These are phyloP conservation scores for Mucor ambiguus DNA, from an alignment of 371 early-diverging fungal species.

Conservation along the genomic window DNA sequence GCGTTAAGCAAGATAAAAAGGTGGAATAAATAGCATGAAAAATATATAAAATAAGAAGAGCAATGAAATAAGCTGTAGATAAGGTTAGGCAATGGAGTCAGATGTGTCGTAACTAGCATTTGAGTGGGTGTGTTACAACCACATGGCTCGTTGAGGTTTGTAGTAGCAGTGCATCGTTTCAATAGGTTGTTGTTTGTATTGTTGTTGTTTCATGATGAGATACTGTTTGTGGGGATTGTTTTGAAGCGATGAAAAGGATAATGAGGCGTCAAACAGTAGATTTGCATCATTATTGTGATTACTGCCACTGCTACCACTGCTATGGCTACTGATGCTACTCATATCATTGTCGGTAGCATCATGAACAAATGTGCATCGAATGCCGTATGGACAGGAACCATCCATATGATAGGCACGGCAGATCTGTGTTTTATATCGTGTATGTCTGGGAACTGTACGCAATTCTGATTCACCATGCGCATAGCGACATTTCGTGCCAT, in stretches of 20 bases:
- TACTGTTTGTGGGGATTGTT: conserved; percentile 8
- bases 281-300: conserved; percentile 1
- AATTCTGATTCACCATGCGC: conserved; percentile 90
- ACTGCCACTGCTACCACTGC: conserved; percentile 14
- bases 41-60: neutral
- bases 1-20: neutral
- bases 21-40: neutral
- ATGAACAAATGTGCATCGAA: conserved; percentile 97
- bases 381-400: conserved; percentile 94
- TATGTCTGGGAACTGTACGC: conserved; percentile 84
- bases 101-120: neutral
- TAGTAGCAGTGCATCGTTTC: conserved; percentile 15
- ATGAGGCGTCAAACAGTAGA: neutral
- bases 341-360: conserved; percentile 15
- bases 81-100: too few relatives aligned
- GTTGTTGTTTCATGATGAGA: conserved; percentile 15
- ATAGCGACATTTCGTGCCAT: conserved; percentile 95
- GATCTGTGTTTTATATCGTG: conserved; percentile 92
- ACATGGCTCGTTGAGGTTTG: conserved; percentile 7
- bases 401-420: conserved; percentile 89
- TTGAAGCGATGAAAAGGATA: neutral
- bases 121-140: conserved; percentile 11
- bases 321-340: conserved; percentile 8
- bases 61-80: neutral
- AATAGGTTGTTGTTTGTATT: conserved; percentile 15